Base-by-base conservation (phyloP, 2,329 filamentous ascomycete genomes). In the Fusarium sp. region DNA sequence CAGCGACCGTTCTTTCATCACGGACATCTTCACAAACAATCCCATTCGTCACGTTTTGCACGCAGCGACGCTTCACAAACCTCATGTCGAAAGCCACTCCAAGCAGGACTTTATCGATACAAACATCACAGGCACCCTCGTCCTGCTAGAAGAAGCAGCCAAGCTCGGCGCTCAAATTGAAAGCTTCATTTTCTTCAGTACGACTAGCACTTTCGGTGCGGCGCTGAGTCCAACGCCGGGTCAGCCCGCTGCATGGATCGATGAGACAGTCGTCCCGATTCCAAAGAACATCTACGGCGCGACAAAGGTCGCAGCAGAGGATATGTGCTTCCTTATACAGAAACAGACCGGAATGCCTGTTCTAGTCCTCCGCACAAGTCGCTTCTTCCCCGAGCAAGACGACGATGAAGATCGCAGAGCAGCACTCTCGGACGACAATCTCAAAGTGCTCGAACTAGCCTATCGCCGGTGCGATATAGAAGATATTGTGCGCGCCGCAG, bases 211-310 rank as follows among this genome's bases (percentile, higher is more conserved):
- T 1, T 83, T 83, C 28, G 82, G 83, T 26, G 60, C 69, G 1
- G 81, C 82, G 1, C 72, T 84, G 9, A 78, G 77, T 51, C 80
- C 81, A 0, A 50, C 60, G 3, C 74, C 74, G 0, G 80, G 80
- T 2, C 50, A 62, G 0, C 80, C 82, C 2, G 82, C 82, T 0
- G 80, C 76, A 2, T 83, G 82, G 82, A 84, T 84, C 64, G 75
- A 80, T 67, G 83, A 84, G 67, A 37, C 62, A 0, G 79, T 83
- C 9, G 73, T 75, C 0, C 80, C 82, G 0, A 65, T 76, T 20
- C 81, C 82, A 3, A 84, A 84, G 62, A 84, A 84, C 71, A 82
- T 84, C 44, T 84, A 84, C 65, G 83, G 83, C 55, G 77, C 79
- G 5, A 85, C 83, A 18, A 85, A 85, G 50, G 75, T 79, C 16